Percentiles rank a stretch among this genome's conserved stretches.
Conservation (phyloP, 2,329 filamentous ascomycete genomes). For the Zelopaecilomyces penicillatus region DNA sequence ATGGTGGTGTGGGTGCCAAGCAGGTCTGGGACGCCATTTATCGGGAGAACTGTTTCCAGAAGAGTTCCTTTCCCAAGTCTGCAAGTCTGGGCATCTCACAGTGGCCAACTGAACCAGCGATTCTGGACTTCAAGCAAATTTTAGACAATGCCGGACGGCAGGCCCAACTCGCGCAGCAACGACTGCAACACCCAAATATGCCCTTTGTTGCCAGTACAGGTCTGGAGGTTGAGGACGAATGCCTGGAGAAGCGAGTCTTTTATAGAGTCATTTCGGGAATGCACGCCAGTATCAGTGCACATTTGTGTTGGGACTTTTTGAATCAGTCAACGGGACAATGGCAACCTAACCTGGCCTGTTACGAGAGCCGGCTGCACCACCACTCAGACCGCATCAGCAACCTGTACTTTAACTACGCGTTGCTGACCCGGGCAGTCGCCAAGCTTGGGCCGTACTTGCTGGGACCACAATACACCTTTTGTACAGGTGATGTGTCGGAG, state of each 20-base stretch:
- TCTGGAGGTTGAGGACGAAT: conserved; percentile 79
- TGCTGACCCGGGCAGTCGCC: conserved; percentile 83
- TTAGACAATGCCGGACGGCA: conserved; percentile 52
- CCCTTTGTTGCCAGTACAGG: conserved; percentile 55
- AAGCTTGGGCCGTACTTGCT: conserved; percentile 79
- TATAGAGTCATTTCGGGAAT: conserved; percentile 92
- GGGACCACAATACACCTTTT: conserved; percentile 70
- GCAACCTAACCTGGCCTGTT: conserved; percentile 85
- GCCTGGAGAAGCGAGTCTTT: conserved; percentile 97
- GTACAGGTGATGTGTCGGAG: conserved; percentile 73
- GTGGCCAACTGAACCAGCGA: conserved; percentile 42
- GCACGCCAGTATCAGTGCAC: conserved; percentile 95
- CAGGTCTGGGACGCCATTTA: conserved; percentile 98
- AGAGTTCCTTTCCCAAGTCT: conserved; percentile 53
- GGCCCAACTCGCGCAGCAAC: conserved; percentile 49
- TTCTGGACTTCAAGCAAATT: conserved; percentile 53
- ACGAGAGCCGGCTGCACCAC: conserved; percentile 73
- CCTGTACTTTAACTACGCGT: conserved; percentile 97
- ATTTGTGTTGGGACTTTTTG: conserved; percentile 91
- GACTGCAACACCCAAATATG: conserved; percentile 37
- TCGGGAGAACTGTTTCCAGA: conserved; percentile 89
- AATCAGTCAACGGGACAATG: conserved; percentile 93
- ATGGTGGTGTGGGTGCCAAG: conserved; percentile 71
- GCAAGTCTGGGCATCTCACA: conserved; percentile 42
- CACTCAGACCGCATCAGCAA: conserved; percentile 91